phyloP scores from a whole-genome alignment of 257 asterid genomes.

The Agastache rugosa region DNA sequence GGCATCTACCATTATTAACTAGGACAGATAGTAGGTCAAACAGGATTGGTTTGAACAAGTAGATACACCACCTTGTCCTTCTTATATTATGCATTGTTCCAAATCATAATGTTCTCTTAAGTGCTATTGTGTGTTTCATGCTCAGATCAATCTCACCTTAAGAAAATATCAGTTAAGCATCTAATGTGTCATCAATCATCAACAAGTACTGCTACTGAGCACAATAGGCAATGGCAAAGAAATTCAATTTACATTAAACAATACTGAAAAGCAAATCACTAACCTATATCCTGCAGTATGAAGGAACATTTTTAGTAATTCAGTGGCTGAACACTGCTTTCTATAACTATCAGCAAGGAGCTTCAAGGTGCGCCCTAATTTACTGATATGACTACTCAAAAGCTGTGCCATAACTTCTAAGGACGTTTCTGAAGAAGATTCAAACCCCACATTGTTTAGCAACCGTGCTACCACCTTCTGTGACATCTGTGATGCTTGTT shows the following conservation, averaged over 20 bases:
- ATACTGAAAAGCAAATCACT: slow-evolving; percentile 40
- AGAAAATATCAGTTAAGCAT: neutral
- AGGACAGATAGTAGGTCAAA: neutral
- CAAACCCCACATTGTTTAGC: slow-evolving; percentile 74
- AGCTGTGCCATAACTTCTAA: slow-evolving; percentile 77
- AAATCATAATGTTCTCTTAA: neutral
- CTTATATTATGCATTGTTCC: neutral
- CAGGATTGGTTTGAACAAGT: slow-evolving; percentile 2
- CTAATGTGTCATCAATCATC: slow-evolving; percentile 25
- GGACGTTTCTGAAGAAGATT: slow-evolving; percentile 77
- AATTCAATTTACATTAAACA: slow-evolving; percentile 25
- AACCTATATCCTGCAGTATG: slow-evolving; percentile 82
- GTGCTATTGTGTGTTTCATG: slow-evolving; percentile 2
- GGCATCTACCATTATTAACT: neutral
- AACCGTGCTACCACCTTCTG: slow-evolving; percentile 81
- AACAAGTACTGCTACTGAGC: slow-evolving; percentile 31
- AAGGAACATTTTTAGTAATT: slow-evolving; percentile 91
- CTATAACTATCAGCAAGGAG: slow-evolving; percentile 85
- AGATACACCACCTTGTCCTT: slow-evolving; percentile 8
- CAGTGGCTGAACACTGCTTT: slow-evolving; percentile 89
- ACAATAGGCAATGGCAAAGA: slow-evolving; percentile 21
- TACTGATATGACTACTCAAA: slow-evolving; percentile 72
- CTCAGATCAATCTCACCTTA: slow-evolving; percentile 7
- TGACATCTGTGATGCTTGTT: slow-evolving; percentile 79
- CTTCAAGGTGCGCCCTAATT: slow-evolving; percentile 81